Percentiles rank a stretch among this genome's conserved stretches.
Evolutionary conservation across 305 asterid genomes (phyloP).

Genomic region (Striga hermonthica): DNA sequence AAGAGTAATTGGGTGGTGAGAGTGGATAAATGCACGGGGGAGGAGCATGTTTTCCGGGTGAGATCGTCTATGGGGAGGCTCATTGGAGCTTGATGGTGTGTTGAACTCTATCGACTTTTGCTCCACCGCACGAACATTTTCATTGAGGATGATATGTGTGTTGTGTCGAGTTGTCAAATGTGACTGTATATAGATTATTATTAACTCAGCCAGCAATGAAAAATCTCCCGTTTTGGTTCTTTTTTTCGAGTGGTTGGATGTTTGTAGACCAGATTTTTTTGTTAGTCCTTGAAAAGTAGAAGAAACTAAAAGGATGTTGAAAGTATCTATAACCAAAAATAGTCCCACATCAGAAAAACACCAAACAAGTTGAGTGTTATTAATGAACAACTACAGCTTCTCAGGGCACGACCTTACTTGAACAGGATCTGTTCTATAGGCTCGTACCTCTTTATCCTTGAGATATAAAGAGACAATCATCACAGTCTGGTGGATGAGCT

Average conservation of each 20-base stretch:
- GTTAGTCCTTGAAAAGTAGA: not conserved
- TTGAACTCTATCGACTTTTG: constrained; percentile 15
- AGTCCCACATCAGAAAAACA: constrained; percentile 20
- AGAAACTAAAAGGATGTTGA: not conserved
- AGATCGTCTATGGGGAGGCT: constrained; percentile 42
- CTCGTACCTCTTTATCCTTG: constrained; percentile 24
- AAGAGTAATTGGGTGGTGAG: constrained; percentile 62
- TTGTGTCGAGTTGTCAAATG: too few species aligned
- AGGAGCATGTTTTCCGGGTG: constrained; percentile 76
- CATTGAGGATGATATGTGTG: too few species aligned
- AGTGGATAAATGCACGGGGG: constrained; percentile 80
- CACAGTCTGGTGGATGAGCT: constrained; percentile 29
- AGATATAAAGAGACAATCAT: constrained; percentile 21
- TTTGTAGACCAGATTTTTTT: too few species aligned
- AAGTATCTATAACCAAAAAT: not conserved
- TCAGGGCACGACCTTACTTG: constrained; percentile 27
- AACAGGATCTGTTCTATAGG: constrained; percentile 34
- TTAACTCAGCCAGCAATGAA: constrained; percentile 9
- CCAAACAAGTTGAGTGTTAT: not conserved
- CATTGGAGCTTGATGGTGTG: constrained; percentile 29
- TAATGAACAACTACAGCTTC: fast-evolving
- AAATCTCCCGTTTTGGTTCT: constrained; percentile 19
- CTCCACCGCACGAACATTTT: not conserved
- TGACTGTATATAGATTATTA: constrained; percentile 41
- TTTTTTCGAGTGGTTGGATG: not conserved